These are phyloP conservation scores for Arthrocladium fulminans DNA, from an alignment of 2,329 filamentous ascomycete genomes.

Conservation along the genomic window DNA sequence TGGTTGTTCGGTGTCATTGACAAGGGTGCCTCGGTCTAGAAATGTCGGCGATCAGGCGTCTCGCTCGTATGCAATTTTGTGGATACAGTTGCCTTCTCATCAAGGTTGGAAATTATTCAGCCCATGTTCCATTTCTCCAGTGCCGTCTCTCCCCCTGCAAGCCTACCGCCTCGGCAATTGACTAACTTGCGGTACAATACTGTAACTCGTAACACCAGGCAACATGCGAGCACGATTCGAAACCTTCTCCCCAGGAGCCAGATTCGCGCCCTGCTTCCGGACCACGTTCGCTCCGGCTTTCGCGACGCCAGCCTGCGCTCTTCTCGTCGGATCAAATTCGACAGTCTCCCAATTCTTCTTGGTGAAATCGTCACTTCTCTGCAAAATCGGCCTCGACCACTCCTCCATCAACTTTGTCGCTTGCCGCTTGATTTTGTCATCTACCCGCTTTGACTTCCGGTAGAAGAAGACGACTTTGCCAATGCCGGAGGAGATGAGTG, in stretches of 20 bases:
- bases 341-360: conserved; percentile 59
- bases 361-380: conserved; percentile 89
- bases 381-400: conserved; percentile 90
- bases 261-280: conserved; percentile 27
- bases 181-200: conserved; percentile 45
- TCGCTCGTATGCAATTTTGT: no score
- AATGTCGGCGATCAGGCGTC: no score
- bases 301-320: conserved; percentile 10
- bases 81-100: no score
- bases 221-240: conserved; percentile 51
- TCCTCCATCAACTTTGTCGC: conserved; percentile 87
- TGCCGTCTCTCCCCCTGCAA: not conserved
- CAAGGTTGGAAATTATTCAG: no score
- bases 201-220: conserved; percentile 52
- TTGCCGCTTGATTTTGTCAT: conserved; percentile 82
- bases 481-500: conserved; percentile 80
- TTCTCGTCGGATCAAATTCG: conserved; percentile 48
- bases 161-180: conserved; percentile 9
- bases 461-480: conserved; percentile 97
- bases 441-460: conserved; percentile 84
- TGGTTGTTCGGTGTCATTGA: no score
- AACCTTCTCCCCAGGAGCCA: conserved; percentile 21
- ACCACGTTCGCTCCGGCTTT: conserved; percentile 36
- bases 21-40: no score
- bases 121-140: no score